A percentile compares a stretch with the other conserved stretches of the same genome.
phyloP scores from a whole-genome alignment of 1,284 basidiomycete genomes.

The Leccinum fuscescens region DNA sequence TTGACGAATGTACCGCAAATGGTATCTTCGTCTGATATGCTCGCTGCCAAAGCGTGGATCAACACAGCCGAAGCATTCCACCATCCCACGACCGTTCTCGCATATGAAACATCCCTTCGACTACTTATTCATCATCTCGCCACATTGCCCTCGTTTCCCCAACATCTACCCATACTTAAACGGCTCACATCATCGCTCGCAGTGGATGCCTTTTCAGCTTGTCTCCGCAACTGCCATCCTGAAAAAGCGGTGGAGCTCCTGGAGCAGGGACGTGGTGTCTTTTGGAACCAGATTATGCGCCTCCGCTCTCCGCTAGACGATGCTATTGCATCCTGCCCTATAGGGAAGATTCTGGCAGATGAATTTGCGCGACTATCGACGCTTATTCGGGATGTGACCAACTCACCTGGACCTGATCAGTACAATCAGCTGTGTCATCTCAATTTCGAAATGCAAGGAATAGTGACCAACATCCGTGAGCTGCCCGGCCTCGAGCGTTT shows the following conservation, averaged over 20 bases:
- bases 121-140: background rate
- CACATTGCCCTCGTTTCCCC: background rate
- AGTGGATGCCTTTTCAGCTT: background rate
- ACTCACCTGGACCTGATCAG: background rate
- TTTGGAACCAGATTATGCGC: background rate
- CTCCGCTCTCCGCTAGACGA: background rate
- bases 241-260: background rate
- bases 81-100: background rate
- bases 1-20: background rate
- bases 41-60: background rate
- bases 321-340: background rate
- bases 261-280: background rate
- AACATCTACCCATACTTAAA: background rate
- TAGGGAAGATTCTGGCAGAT: background rate
- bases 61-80: background rate
- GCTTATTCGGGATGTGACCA: background rate
- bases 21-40: background rate
- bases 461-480: background rate
- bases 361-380: background rate
- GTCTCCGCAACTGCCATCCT: background rate
- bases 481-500: background rate
- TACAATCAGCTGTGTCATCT: background rate
- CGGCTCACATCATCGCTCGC: background rate
- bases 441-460: background rate
- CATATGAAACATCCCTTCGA: background rate